These are phyloP conservation scores for Cryptococcus sp. DNA, from an alignment of 1,284 basidiomycete species.

Conservation along the genomic window DNA sequence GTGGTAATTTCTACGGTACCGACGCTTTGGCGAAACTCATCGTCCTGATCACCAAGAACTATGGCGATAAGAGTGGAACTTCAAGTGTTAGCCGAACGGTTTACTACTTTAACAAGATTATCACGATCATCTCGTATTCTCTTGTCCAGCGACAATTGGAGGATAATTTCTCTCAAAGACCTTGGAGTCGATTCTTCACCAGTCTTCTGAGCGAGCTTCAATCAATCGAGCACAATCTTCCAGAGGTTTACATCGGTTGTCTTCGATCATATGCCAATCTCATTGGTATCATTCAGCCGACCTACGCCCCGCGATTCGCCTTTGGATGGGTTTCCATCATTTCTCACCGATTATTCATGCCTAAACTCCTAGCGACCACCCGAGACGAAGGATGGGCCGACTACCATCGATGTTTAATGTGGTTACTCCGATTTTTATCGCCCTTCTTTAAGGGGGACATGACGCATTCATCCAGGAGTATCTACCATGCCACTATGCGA, in stretches of 20 bases:
- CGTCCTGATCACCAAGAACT: constrained; percentile 98
- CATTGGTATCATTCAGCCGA: constrained; percentile 91
- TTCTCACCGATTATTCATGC: constrained; percentile 96
- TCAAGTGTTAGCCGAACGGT: constrained; percentile 79
- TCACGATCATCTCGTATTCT: constrained; percentile 95
- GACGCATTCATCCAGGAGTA: constrained; percentile 73
- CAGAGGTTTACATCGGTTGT: constrained; percentile 81
- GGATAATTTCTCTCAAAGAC: constrained; percentile 88
- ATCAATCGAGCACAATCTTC: constrained; percentile 74
- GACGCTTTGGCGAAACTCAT: constrained; percentile 95
- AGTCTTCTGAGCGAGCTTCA: constrained; percentile 90
- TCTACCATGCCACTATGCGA: constrained; percentile 89
- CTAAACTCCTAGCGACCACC: constrained; percentile 67
- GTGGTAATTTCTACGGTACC: constrained; percentile 82
- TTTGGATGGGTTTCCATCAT: constrained; percentile 98
- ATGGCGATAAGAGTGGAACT: constrained; percentile 68
- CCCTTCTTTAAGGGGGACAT: constrained; percentile 83
- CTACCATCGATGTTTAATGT: constrained; percentile 89
- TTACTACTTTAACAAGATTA: constrained; percentile 96
- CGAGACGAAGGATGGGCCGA: constrained; percentile 72
- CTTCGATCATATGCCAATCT: constrained; percentile 88
- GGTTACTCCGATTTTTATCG: constrained; percentile 87
- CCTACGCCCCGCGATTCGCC: constrained; percentile 94
- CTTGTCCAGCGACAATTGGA: constrained; percentile 94
- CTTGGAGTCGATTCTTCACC: constrained; percentile 98